Evolutionary conservation across 192 early-diverging fungal genomes (phyloP).

Genomic region (Podila epigama): DNA sequence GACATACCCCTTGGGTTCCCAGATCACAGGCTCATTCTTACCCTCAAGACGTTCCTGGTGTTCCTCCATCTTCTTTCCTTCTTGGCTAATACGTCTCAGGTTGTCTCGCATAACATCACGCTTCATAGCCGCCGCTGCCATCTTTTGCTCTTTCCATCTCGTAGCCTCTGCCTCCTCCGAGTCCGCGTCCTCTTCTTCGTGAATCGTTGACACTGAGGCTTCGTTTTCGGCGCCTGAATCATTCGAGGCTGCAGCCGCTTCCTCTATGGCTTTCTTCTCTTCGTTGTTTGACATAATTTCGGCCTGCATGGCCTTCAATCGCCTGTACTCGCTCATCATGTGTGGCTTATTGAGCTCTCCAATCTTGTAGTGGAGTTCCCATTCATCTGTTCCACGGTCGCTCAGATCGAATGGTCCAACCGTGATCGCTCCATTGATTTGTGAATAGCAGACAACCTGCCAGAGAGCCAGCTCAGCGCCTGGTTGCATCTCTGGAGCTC

Average conservation of each 20-base stretch:
- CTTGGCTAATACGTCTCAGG: slow-evolving; percentile 31
- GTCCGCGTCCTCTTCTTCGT: too few species aligned
- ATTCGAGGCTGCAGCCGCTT: slow-evolving; percentile 5
- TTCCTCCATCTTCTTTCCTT: slow-evolving; percentile 25
- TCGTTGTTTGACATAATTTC: slow-evolving; percentile 35
- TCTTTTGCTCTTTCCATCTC: background rate
- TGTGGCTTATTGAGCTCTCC: slow-evolving; percentile 38
- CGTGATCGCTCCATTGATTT: slow-evolving; percentile 9
- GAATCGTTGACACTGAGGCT: too few species aligned
- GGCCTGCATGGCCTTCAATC: slow-evolving; percentile 43
- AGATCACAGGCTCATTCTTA: slow-evolving; percentile 22
- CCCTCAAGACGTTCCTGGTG: slow-evolving; percentile 25
- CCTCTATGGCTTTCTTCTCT: slow-evolving; percentile 13
- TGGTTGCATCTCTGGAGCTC: slow-evolving; percentile 41
- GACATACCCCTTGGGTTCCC: slow-evolving; percentile 45
- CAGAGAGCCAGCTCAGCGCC: slow-evolving; percentile 36
- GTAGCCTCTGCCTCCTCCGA: background rate
- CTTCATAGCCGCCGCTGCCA: background rate
- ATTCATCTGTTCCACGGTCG: slow-evolving; percentile 19
- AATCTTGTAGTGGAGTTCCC: slow-evolving; percentile 46
- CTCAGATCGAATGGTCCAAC: slow-evolving; percentile 44
- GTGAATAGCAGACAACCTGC: slow-evolving; percentile 47
- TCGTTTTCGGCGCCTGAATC: background rate
- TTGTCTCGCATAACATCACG: slow-evolving; percentile 28
- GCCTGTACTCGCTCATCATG: slow-evolving; percentile 44